Evolutionary conservation across 163 green algal species (phyloP).

Genomic region (Trebouxia gelatinosa): DNA sequence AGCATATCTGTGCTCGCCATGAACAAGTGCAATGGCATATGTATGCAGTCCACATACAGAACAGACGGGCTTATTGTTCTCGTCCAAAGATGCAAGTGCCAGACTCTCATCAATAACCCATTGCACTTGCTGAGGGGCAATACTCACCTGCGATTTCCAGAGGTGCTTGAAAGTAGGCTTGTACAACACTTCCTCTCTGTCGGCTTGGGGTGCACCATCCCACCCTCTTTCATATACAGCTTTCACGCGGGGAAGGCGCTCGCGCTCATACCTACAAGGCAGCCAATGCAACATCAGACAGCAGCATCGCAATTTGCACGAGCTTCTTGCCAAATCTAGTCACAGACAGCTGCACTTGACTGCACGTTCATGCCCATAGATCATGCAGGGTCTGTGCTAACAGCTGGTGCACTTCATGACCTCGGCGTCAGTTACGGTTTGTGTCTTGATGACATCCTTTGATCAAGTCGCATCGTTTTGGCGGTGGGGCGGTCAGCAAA

Average conservation of each 20-base stretch:
- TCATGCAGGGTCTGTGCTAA: background rate
- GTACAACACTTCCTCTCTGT: background rate
- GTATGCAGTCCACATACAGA: no score
- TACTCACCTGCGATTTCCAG: background rate
- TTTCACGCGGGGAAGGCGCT: background rate
- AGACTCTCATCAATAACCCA: no score
- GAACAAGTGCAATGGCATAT: no score
- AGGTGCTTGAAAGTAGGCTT: background rate
- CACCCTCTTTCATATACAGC: background rate
- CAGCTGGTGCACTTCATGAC: background rate
- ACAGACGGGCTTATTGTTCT: no score
- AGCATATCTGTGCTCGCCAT: no score
- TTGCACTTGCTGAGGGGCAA: background rate
- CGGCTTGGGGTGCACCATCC: background rate
- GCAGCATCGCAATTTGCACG: background rate
- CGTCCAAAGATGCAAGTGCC: background rate
- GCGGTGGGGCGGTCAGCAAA: no score
- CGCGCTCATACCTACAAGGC: conserved; percentile 1
- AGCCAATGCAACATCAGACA: background rate
- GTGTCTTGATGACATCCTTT: background rate
- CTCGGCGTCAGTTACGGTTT: background rate
- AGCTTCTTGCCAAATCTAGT: background rate
- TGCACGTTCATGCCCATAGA: background rate
- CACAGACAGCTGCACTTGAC: background rate
- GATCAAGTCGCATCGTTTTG: background rate